Base-by-base conservation (phyloP, 768 basidiomycete genomes). In the Hysterangium stoloniferum region DNA sequence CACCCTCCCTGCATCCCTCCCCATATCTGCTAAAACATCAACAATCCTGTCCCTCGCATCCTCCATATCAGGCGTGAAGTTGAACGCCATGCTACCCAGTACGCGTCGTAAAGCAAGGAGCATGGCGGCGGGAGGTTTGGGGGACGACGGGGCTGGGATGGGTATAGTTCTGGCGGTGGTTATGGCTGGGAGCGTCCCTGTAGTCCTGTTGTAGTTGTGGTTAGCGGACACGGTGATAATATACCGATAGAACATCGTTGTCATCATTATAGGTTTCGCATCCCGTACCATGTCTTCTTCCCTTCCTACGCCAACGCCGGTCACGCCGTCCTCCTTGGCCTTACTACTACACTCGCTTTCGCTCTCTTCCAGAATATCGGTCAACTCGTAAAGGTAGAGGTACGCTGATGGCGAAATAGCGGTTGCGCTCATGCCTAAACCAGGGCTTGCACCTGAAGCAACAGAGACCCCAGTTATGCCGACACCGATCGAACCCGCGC, bases 11-110 rank as follows among this genome's bases (percentile, higher is more conserved):
- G n/a, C n/a, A n/a, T n/a, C n/a, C n/a, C n/a, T n/a, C n/a, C n/a
- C n/a, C n/a, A n/a, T n/a, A n/a, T n/a, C n/a, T n/a, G n/a, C n/a
- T n/a, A 88, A 70, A 70, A 82, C 70, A 66, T 90, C 87, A 41
- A 87, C 84, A 31, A 80, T 80, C n/a, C 73, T 66, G 63, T 89
- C 87, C 51, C 81, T 72, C 41, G 85, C 86, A 53, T 88, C 85
- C 62, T 89, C 86, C 47, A 88, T 62, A 34, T 60, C 60, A 22
- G 57, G 64, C 20, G 49, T 58, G 35, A 54, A 52, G 48, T 71
- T 71, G 58, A 80, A 79, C 45, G 73, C 75, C 20, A 61, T 64
- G 32, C 68, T 71, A 20, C 81, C 86, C 33, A 89, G 67, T 28
- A 72, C 73, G 12, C 71, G 68, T 53, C 80, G 68, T 47, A 89